Percentiles rank a stretch among this genome's conserved stretches.
Conservation (phyloP, 129 eudicot species). For the Artemisia annua region DNA sequence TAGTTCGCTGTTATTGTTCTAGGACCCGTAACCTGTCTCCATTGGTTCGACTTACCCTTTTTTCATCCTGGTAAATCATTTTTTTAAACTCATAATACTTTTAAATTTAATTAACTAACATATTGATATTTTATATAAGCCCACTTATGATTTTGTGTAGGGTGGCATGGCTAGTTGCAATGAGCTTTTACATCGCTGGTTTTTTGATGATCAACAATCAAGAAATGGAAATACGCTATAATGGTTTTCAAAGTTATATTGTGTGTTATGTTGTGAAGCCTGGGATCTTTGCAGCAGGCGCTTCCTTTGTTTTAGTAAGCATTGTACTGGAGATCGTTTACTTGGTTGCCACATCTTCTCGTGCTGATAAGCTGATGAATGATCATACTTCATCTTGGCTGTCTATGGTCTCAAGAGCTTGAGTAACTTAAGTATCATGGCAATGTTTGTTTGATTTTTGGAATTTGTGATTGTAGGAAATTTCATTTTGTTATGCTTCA, state of each 20-base stretch:
- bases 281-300: constrained; percentile 21
- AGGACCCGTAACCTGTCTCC: not conserved
- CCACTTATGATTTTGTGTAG: too few species aligned
- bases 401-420: too few species aligned
- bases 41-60: constrained; percentile 10
- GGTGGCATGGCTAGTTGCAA: constrained; percentile 24
- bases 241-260: not conserved
- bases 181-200: not conserved
- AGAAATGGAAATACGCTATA: too few species aligned
- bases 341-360: not conserved
- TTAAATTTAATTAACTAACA: too few species aligned
- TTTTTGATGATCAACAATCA: not conserved
- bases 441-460: too few species aligned
- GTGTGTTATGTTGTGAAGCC: constrained; percentile 19
- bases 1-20: constrained; percentile 23
- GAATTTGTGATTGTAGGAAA: too few species aligned
- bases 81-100: too few species aligned
- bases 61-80: constrained; percentile 23
- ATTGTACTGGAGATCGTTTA: constrained; percentile 14
- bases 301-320: constrained; percentile 16
- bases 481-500: too few species aligned
- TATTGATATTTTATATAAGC: too few species aligned
- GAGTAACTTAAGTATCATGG: too few species aligned
- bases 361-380: too few species aligned
- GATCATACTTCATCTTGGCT: too few species aligned